phyloP scores from a whole-genome alignment of 106 monocot genomes.

The Dioscorea zingiberensis region DNA sequence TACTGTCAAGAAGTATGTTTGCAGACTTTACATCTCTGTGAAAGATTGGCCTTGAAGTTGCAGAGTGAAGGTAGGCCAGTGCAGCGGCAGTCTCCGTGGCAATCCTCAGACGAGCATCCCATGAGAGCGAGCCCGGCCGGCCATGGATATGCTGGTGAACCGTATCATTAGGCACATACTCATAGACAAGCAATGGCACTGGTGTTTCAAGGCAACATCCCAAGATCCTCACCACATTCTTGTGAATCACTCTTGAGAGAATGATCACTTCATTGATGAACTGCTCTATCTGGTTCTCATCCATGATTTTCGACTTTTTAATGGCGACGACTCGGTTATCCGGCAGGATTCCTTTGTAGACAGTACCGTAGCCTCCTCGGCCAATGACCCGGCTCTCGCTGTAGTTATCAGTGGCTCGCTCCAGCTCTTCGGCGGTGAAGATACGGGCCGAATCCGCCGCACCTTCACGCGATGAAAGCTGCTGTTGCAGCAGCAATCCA shows the following conservation, averaged over 20 bases:
- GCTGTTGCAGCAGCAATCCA: constrained; percentile 12
- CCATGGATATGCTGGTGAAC: constrained; percentile 15
- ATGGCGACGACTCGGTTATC: constrained; percentile 13
- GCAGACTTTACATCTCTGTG: constrained; percentile 47
- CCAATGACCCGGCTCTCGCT: constrained; percentile 11
- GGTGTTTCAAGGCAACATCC: constrained; percentile 20
- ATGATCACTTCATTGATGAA: constrained; percentile 20
- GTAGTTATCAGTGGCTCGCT: constrained; percentile 22
- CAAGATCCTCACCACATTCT: constrained; percentile 14
- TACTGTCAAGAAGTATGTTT: constrained; percentile 38
- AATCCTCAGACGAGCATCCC: constrained; percentile 23
- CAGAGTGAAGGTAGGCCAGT: constrained; percentile 45
- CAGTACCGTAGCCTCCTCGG: constrained; percentile 15
- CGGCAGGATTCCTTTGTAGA: constrained; percentile 24
- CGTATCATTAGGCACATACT: constrained; percentile 10
- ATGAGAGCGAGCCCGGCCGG: neutral
- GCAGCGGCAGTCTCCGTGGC: constrained; percentile 36
- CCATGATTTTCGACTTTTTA: constrained; percentile 8
- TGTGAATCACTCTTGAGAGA: constrained; percentile 11
- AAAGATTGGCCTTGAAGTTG: constrained; percentile 23
- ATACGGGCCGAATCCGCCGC: neutral
- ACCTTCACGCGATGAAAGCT: constrained; percentile 3
- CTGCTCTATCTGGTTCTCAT: constrained; percentile 14
- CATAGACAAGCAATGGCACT: constrained; percentile 6
- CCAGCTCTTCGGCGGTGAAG: constrained; percentile 25